Evolutionary conservation across 768 basidiomycete species (phyloP).

Genomic region (Dacryopinax primogenitus): DNA sequence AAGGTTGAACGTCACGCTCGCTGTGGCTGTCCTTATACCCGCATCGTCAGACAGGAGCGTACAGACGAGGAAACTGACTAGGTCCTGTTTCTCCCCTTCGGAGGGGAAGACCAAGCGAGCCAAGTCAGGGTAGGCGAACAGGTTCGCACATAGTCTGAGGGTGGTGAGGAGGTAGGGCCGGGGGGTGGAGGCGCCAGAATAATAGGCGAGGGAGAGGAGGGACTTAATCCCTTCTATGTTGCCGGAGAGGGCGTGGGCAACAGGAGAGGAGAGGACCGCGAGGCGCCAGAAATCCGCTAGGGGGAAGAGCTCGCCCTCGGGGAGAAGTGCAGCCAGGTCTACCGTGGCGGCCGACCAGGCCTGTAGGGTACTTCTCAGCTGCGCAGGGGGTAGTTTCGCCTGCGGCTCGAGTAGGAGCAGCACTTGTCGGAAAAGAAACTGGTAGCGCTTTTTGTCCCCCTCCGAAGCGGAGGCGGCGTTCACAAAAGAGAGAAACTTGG

Average conservation of each 20-base stretch:
- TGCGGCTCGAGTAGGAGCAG: constrained; percentile 46
- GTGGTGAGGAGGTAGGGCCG: constrained; percentile 53
- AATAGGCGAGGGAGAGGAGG: background rate
- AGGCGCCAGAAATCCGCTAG: constrained; percentile 73
- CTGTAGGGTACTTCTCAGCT: constrained; percentile 22
- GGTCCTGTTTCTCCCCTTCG: constrained; percentile 19
- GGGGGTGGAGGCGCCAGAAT: constrained; percentile 10
- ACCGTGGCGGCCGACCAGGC: constrained; percentile 26
- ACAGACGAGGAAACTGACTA: constrained; percentile 49
- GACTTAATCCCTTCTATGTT: constrained; percentile 20
- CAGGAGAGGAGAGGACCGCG: constrained; percentile 44
- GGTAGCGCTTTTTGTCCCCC: constrained; percentile 27
- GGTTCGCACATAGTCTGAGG: constrained; percentile 56
- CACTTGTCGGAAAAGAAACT: constrained; percentile 38
- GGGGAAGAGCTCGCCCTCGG: constrained; percentile 54
- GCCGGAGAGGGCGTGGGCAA: background rate
- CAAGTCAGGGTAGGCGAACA: constrained; percentile 38
- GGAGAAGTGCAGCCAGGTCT: constrained; percentile 36
- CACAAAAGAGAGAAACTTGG: constrained; percentile 53
- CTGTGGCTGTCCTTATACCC: constrained; percentile 60
- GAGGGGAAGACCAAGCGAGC: constrained; percentile 31
- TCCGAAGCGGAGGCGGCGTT: constrained; percentile 31
- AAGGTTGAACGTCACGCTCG: constrained; percentile 68
- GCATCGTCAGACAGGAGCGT: constrained; percentile 56
- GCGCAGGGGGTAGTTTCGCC: background rate